A percentile compares a stretch with the other conserved stretches of the same genome.
Conservation (phyloP, 805 yeast species). For the Metschnikowia dekortorum region DNA sequence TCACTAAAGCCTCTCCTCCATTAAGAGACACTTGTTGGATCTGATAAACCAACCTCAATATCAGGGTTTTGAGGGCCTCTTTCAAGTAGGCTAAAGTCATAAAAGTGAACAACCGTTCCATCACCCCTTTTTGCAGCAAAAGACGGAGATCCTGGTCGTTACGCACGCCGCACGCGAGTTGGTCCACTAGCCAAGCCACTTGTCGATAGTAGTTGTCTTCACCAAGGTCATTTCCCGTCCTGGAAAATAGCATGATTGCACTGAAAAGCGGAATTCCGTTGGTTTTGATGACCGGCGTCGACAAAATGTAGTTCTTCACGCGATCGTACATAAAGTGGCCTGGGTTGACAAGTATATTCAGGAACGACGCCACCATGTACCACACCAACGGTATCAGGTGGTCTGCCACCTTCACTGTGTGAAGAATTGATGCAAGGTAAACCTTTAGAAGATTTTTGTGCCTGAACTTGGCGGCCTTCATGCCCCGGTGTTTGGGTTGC, state of each 20-base stretch:
- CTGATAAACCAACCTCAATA: slow-evolving; percentile 42
- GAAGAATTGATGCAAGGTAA: slow-evolving; percentile 45
- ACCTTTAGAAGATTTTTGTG: slow-evolving; percentile 55
- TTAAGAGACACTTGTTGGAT: slow-evolving; percentile 46
- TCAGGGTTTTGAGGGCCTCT: slow-evolving; percentile 25
- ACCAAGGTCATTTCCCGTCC: slow-evolving; percentile 23
- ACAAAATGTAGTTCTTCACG: slow-evolving; percentile 59
- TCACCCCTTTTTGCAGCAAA: slow-evolving; percentile 48
- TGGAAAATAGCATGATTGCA: slow-evolving; percentile 26
- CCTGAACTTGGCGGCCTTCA: slow-evolving; percentile 38
- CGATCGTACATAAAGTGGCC: slow-evolving; percentile 71
- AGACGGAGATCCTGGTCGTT: slow-evolving; percentile 48
- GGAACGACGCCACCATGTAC: slow-evolving; percentile 49
- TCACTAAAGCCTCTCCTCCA: slow-evolving; percentile 55
- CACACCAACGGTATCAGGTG: slow-evolving; percentile 33
- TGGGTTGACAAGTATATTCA: slow-evolving; percentile 61
- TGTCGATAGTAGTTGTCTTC: slow-evolving; percentile 54
- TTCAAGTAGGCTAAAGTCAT: slow-evolving; percentile 28
- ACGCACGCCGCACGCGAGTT: slow-evolving; percentile 45
- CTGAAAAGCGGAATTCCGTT: slow-evolving; percentile 46
- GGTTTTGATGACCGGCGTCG: slow-evolving; percentile 43
- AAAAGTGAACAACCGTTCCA: slow-evolving; percentile 66
- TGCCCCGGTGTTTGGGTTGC: slow-evolving; percentile 24
- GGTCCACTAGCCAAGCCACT: slow-evolving; percentile 60
- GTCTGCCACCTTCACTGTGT: slow-evolving; percentile 25